phyloP scores from a whole-genome alignment of 2,329 filamentous ascomycete species.

The Trichophyton schoenleinii region DNA sequence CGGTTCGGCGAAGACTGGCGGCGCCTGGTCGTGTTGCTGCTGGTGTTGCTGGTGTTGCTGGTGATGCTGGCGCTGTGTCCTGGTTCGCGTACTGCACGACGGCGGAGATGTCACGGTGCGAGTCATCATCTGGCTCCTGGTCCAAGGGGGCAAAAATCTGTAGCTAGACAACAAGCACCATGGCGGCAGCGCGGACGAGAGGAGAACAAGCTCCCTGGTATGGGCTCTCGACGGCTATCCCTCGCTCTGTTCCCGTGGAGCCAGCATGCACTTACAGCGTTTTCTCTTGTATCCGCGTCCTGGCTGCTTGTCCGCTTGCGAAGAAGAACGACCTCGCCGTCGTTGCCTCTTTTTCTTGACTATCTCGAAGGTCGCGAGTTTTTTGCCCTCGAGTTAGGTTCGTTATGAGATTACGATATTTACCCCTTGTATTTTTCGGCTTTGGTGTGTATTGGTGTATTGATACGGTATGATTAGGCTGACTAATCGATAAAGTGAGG shows the following conservation, averaged over 20 bases:
- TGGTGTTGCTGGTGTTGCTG: neutral
- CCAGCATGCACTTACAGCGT: neutral
- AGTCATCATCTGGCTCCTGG: neutral
- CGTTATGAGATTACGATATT: neutral
- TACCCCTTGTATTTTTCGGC: neutral
- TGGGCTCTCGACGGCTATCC: neutral
- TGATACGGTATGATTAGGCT: neutral
- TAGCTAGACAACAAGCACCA: constrained; percentile 1
- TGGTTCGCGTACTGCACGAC: constrained; percentile 2
- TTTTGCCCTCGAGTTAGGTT: neutral
- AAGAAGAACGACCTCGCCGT: neutral
- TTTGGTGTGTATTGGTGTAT: neutral
- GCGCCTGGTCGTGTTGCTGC: neutral
- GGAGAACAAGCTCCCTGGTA: neutral
- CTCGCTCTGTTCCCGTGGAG: neutral
- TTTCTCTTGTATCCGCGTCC: neutral
- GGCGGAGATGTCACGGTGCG: constrained; percentile 4
- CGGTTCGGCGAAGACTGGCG: neutral
- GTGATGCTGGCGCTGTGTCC: neutral
- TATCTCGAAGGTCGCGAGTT: neutral
- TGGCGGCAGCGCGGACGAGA: neutral
- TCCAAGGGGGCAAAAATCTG: neutral
- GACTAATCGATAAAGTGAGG: neutral
- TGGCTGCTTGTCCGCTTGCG: neutral
- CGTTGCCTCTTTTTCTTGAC: neutral